These are phyloP conservation scores for Symbiodinium pilosum DNA, from an alignment of 73 alveolate species.

Conservation along the genomic window DNA sequence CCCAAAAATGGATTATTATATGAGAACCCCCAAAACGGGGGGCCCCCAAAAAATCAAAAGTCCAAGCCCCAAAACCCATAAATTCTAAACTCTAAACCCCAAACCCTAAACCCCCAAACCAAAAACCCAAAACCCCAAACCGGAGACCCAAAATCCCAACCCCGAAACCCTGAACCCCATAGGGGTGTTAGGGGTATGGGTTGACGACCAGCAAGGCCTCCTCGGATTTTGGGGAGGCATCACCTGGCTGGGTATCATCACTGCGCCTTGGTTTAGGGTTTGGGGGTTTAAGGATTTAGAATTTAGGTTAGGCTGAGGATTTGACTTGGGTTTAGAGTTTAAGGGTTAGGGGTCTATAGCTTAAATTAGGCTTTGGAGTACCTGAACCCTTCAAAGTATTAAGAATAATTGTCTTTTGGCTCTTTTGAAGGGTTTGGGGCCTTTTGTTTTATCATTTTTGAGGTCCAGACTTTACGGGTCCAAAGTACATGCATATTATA, in stretches of 20 bases:
- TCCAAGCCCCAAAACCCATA: background rate
- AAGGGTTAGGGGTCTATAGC: background rate
- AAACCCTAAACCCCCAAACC: background rate
- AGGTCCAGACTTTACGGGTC: background rate
- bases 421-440: too few species aligned
- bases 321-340: background rate
- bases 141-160: background rate
- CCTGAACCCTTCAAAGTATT: too few species aligned
- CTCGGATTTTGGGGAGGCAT: constrained; percentile 61
- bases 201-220: constrained; percentile 7
- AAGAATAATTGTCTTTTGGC: too few species aligned
- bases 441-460: background rate
- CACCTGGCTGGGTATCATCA: constrained; percentile 46
- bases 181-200: too few species aligned
- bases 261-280: background rate
- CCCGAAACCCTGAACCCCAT: background rate
- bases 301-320: too few species aligned
- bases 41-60: too few species aligned
- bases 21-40: background rate
- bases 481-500: too few species aligned
- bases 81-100: background rate
- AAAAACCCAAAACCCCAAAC: background rate
- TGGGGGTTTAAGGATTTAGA: background rate
- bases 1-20: too few species aligned
- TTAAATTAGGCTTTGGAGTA: background rate